A percentile compares a stretch with the other conserved stretches of the same genome.
Conservation (phyloP, 1,284 basidiomycete species). For the Rhodotorula glutinis region DNA sequence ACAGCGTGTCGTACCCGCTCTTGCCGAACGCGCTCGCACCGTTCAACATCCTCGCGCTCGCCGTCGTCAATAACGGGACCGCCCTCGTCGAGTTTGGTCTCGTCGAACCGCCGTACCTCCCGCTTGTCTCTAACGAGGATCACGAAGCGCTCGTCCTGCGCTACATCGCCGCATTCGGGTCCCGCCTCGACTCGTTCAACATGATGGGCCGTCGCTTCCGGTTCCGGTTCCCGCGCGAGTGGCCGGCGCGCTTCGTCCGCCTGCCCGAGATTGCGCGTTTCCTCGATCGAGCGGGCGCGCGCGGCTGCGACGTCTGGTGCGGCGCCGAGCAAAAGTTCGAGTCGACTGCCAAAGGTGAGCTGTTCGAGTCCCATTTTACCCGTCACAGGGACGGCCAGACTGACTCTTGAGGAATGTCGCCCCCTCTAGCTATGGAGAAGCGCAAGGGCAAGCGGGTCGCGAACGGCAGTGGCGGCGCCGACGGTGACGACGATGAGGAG, state of each 20-base stretch:
- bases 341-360: slow-evolving; percentile 25
- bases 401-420: not conserved
- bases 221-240: slow-evolving; percentile 30
- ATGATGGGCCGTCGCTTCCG: slow-evolving; percentile 27
- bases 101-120: slow-evolving; percentile 16
- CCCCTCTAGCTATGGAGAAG: slow-evolving; percentile 27
- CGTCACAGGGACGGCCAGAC: not conserved
- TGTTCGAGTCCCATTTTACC: no score
- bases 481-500: not conserved
- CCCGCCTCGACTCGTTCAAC: slow-evolving; percentile 32
- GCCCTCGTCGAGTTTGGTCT: slow-evolving; percentile 27
- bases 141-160: slow-evolving; percentile 27
- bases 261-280: slow-evolving; percentile 29
- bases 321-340: slow-evolving; percentile 22
- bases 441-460: slow-evolving; percentile 33
- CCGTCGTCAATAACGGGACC: slow-evolving; percentile 30
- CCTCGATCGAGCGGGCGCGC: slow-evolving; percentile 23
- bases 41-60: slow-evolving; percentile 33
- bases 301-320: slow-evolving; percentile 30
- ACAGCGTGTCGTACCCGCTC: slow-evolving; percentile 25
- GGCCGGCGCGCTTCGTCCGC: slow-evolving; percentile 21
- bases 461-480: not conserved
- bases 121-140: slow-evolving; percentile 5
- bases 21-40: slow-evolving; percentile 31
- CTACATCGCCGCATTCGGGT: slow-evolving; percentile 30